Base-by-base conservation (phyloP, 768 basidiomycete species). In the Cystoderma amianthinum region DNA sequence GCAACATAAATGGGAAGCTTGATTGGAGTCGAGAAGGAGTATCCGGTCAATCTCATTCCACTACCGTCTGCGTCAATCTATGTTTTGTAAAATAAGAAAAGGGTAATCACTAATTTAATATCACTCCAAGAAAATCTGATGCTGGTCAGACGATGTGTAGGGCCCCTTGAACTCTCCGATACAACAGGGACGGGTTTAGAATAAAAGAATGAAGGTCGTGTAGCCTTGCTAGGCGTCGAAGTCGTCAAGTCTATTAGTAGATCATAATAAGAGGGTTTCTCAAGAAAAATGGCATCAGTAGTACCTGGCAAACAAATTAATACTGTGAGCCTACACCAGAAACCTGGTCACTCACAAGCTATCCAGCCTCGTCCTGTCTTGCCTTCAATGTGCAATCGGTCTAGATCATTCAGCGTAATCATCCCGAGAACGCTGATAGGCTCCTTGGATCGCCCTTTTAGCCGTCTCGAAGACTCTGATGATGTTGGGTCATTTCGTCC, bases 41-140 rank as follows among this genome's bases (percentile, higher is more conserved):
- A 88, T 72, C 20, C 82, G 74, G 33, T 86, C 81, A 32, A 91
- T 63, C 59, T 85, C 83, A 37, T 76, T 82, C 87, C 87, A 91
- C 84, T 36, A 43, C 35, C 5, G 32, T 32, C 19, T 43, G 15
- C 17, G 32, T 15, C 10, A 25, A n/a, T 11, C 10, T 46, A 35
- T 13, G 47, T 43, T 28, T 25, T n/a, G 18, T 13, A 13, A 41
- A 20, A 51, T 13, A 33, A 38, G 25, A 39, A 2, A 36, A 4
- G 60, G 76, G 42, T 43, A n/a, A n/a, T n/a, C n/a, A 85, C 83
- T 33, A 88, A 64, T 57, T 78, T 80, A 32, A 89, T 69, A 54
- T 91, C 88, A 56, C 85, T 88, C 85, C 88, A 91, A 1, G 86
- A 76, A 53, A 88, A 90, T 37, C 82, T 72, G 18, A 85, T 71